Conservation (phyloP, 768 basidiomycete genomes). For the Boletus reticuloceps region DNA sequence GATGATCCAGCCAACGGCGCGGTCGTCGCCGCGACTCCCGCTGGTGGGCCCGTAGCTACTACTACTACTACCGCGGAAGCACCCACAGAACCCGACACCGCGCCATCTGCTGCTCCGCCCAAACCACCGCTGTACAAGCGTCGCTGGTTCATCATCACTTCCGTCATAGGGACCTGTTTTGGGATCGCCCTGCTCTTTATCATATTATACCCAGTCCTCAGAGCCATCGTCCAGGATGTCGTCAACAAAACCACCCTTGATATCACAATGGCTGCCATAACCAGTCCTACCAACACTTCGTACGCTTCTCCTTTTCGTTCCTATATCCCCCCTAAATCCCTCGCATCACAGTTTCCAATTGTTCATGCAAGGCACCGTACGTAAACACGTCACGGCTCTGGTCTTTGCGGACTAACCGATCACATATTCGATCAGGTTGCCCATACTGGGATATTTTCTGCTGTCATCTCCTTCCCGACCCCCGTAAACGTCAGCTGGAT, state of each 20-base stretch:
- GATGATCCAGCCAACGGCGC: conserved; percentile 11
- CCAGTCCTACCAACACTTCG: conserved; percentile 54
- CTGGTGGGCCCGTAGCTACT: background rate
- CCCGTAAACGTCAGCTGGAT: conserved; percentile 62
- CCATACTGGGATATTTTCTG: conserved; percentile 65
- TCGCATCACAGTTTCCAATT: conserved; percentile 45
- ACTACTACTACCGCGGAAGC: background rate
- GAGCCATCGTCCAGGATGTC: conserved; percentile 63
- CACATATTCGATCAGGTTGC: conserved; percentile 42
- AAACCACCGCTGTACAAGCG: conserved; percentile 55
- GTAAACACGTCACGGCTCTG: conserved; percentile 4
- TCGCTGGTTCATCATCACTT: conserved; percentile 61
- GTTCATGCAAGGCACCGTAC: conserved; percentile 51
- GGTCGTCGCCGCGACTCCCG: conserved; percentile 6
- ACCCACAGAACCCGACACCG: background rate
- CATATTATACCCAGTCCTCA: conserved; percentile 64
- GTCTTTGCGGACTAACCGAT: background rate
- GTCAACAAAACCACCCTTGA: conserved; percentile 55
- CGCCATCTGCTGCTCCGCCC: conserved; percentile 2
- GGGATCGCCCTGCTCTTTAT: conserved; percentile 66
- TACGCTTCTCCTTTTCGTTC: conserved; percentile 29
- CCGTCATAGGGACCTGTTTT: conserved; percentile 47
- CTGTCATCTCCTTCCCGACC: conserved; percentile 58
- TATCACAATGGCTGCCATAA: conserved; percentile 51
- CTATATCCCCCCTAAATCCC: conserved; percentile 1